phyloP scores from a whole-genome alignment of 495 filamentous ascomycete genomes.

The Penicillium herquei region DNA sequence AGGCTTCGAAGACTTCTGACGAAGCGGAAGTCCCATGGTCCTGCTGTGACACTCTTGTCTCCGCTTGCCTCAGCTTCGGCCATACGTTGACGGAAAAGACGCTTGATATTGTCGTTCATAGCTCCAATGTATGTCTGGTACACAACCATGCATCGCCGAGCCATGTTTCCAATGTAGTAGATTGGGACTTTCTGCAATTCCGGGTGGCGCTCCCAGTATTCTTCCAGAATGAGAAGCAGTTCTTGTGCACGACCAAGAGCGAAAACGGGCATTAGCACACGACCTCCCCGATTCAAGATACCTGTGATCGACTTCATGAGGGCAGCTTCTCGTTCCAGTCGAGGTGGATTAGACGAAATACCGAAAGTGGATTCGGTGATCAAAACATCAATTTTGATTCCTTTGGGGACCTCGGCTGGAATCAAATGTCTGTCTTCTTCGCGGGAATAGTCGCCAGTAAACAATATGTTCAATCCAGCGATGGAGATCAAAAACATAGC shows the following conservation, averaged over 20 bases:
- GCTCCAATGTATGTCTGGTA: conserved; percentile 96
- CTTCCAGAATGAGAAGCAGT: conserved; percentile 88
- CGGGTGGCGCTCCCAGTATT: conserved; percentile 87
- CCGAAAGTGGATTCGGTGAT: conserved; percentile 98
- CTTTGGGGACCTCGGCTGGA: conserved; percentile 80
- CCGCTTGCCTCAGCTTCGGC: conserved; percentile 77
- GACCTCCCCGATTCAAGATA: conserved; percentile 84
- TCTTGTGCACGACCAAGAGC: conserved; percentile 93
- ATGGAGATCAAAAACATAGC: conserved; percentile 98
- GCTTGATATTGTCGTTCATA: conserved; percentile 99
- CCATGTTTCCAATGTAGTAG: conserved; percentile 93
- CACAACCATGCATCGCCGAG: conserved; percentile 95
- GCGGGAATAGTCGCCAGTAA: conserved; percentile 94
- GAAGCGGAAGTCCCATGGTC: conserved; percentile 95
- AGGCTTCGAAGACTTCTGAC: conserved; percentile 87
- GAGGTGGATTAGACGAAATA: conserved; percentile 84
- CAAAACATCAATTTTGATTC: conserved; percentile 86
- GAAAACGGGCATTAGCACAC: conserved; percentile 93
- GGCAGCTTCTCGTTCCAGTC: conserved; percentile 83
- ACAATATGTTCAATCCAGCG: conserved; percentile 90
- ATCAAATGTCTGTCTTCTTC: conserved; percentile 94
- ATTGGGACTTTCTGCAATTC: conserved; percentile 89
- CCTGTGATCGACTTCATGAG: conserved; percentile 93
- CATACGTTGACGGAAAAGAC: conserved; percentile 80
- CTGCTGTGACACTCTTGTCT: conserved; percentile 68